Conservation (phyloP, 495 filamentous ascomycete species). For the Penicillium coffeae region DNA sequence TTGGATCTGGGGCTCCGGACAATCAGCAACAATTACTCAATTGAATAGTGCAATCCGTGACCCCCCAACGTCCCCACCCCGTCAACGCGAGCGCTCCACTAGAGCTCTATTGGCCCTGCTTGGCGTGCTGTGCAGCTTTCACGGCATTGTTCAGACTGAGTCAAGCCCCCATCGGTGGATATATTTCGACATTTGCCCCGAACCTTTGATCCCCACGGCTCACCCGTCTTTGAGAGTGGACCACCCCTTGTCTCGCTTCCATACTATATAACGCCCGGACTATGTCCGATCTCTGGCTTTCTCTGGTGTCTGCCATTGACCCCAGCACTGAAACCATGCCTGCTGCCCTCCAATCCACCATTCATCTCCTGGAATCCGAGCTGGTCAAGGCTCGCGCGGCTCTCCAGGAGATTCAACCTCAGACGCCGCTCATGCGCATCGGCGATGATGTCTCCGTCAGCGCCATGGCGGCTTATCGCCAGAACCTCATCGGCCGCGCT, state of each 20-base stretch:
- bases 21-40: slow-evolving; percentile 18
- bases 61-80: slow-evolving; percentile 13
- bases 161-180: background rate
- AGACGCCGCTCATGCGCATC: slow-evolving; percentile 24
- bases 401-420: slow-evolving; percentile 42
- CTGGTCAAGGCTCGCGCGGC: slow-evolving; percentile 42
- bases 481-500: slow-evolving; percentile 37
- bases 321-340: slow-evolving; percentile 36
- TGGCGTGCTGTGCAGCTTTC: background rate
- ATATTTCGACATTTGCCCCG: slow-evolving; percentile 8
- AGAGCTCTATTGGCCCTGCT: slow-evolving; percentile 6
- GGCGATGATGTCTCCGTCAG: slow-evolving; percentile 39
- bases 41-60: slow-evolving; percentile 12
- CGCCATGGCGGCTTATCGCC: slow-evolving; percentile 41
- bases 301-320: slow-evolving; percentile 33
- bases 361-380: slow-evolving; percentile 42
- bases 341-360: slow-evolving; percentile 41
- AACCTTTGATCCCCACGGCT: slow-evolving; percentile 1
- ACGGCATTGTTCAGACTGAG: too few relatives aligned
- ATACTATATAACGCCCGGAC: slow-evolving; percentile 12
- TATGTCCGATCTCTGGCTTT: slow-evolving; percentile 39
- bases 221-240: background rate
- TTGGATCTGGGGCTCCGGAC: slow-evolving; percentile 12
- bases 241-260: background rate
- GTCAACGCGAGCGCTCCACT: slow-evolving; percentile 17